Evolutionary conservation across 2,329 filamentous ascomycete species (phyloP), one percentile per base, ranked within the genome.

Genomic region (Xylariaceae sp.): DNA sequence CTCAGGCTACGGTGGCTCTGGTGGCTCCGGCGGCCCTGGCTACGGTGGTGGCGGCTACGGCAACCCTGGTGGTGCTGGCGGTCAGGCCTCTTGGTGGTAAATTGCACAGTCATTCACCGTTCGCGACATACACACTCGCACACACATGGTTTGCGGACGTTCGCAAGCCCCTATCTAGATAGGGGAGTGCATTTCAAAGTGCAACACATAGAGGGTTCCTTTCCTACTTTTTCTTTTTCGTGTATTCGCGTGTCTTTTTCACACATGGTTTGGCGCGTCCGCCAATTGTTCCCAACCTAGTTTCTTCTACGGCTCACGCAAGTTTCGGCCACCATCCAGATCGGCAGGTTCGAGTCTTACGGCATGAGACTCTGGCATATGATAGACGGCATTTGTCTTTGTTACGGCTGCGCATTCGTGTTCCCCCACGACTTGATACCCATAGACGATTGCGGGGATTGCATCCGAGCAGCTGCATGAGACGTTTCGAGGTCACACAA

Each of bases 61-160:
- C 61, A 71, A 77, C 70, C 77, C 79, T 62, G 80, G 80, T 53
- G 76, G 80, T 39, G 56, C 79, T 51, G 83, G 83, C 61, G 83
- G 83, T 71, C 84, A 85, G 72, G 86, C 80, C 63, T 87, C 84
- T 67, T 90, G 88, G 88, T 90, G 82, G 82, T 84, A 83, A 78
- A 62, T 58, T 53, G 44, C 42, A 56, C 53, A 11, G 49, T 55
- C n/a, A 54, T 50, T 51, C 52, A 37, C 53, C 56, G 30, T 51
- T 45, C 17, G 42, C 51, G 51, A 35, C 49, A 53, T 53, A 35
- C 51, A 18, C 44, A 30, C 23, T 30, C 23, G 23, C 23, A 30
- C 37, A 30, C 37, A 10, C n/a, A 15, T 50, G n/a, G 15, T 52
- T 18, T 45, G 53, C 37, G 48, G 57, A 53, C 23, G 53, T 49